Base-by-base conservation (phyloP, 768 basidiomycete genomes). In the Suillus paluster region DNA sequence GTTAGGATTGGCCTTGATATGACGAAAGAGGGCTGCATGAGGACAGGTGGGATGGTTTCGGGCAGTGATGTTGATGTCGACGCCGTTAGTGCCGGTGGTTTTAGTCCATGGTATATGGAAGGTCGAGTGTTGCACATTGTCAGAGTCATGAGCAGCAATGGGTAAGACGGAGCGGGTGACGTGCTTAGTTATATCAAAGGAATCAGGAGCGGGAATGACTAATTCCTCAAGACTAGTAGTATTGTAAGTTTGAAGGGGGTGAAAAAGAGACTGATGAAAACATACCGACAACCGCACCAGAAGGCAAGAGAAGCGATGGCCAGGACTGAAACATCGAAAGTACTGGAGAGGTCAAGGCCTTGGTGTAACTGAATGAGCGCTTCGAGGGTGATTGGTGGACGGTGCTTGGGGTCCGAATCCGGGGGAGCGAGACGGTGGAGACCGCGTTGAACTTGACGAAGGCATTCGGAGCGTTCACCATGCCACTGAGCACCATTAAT, bases 81-180 rank as follows among this genome's bases (percentile, higher is more conserved):
- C 73, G 5, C 79, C 72, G 0, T 41, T 39, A 5, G 67, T 36
- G 0, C 59, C 38, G 1, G 74, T 76, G 0, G 75, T 74, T 58
- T 80, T 79, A 0, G 76, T 73, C 71, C 75, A 77, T 0, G 79
- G 78, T 10, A 80, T 75, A 41, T 72, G 73, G 30, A 66, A 70
- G 6, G 65, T 62, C 14, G 68, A 62, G 46, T 60, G 68, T 30
- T 27, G 49, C 17, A 50, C 19, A 30, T 30, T 19, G 10, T 50
- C 30, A 19, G 49, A 50, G 17, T 50, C 27, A 11, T 12, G 17
- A 50, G 49, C 30, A 5, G 30, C 27, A 50, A 50, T 50, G 49
- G 49, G 49, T 17, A 50, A 50, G 49, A 50, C 10, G 5, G 19
- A 50, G 19, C 49, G 49, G 19, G 49, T 50, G 10, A 50, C 49